phyloP scores from a whole-genome alignment of 2,329 filamentous ascomycete genomes.

The Fusarium sterilihyphosum region DNA sequence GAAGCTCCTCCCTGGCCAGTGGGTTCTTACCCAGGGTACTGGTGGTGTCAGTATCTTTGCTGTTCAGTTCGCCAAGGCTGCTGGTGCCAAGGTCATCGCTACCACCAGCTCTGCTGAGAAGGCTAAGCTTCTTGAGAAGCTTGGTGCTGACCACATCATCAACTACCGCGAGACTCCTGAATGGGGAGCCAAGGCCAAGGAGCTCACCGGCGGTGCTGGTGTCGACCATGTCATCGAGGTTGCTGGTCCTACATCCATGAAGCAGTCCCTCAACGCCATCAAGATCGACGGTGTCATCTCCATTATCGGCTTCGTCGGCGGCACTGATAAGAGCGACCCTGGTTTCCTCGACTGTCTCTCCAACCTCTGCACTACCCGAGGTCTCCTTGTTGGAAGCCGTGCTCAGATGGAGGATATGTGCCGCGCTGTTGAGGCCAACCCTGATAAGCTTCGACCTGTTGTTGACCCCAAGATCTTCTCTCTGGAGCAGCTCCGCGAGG shows the following conservation, averaged over 20 bases:
- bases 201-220: conserved; percentile 55
- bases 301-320: conserved; percentile 52
- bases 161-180: conserved; percentile 59
- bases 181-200: conserved; percentile 58
- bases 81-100: conserved; percentile 59
- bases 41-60: conserved; percentile 75
- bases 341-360: conserved; percentile 49
- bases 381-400: conserved; percentile 58
- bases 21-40: conserved; percentile 75
- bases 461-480: conserved; percentile 58
- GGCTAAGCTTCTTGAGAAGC: conserved; percentile 53
- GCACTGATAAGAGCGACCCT: conserved; percentile 40
- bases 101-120: conserved; percentile 60
- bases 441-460: conserved; percentile 56
- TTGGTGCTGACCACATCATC: conserved; percentile 61
- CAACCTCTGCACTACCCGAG: conserved; percentile 54
- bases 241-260: conserved; percentile 55
- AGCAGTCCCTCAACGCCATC: conserved; percentile 57
- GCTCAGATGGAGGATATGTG: conserved; percentile 63
- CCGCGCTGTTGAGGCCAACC: conserved; percentile 58
- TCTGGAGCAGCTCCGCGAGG: conserved; percentile 57
- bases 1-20: conserved; percentile 62
- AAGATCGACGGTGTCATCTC: conserved; percentile 58
- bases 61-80: conserved; percentile 65
- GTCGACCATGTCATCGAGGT: conserved; percentile 62